Evolutionary conservation across 208 protist species (phyloP), one percentile per base, ranked within the genome.

Genomic region (Wallacemonas sp.): DNA sequence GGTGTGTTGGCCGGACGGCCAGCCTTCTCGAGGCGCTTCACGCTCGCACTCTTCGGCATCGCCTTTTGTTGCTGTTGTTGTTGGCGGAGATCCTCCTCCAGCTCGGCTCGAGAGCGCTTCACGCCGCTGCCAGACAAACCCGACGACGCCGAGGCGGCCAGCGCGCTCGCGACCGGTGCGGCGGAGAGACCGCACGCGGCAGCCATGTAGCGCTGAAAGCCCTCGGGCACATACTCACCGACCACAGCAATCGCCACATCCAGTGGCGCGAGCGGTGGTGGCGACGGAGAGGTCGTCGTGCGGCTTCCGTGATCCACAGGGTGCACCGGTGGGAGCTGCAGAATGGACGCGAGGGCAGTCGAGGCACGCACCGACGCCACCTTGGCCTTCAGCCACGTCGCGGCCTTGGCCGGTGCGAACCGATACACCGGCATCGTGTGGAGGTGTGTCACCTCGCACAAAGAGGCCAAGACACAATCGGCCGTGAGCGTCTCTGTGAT

Each of bases 211-310:
- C n/a, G 28, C 22, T 69, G 67, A n/a, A 89, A 55, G 1, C 70
- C 52, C 12, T 79, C 70, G 4, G 82, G 77, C 18, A 89, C 61
- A 66, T 94, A 94, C 72, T 94, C 87, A 18, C 74, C 63, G 8
- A 94, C 82, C 26, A 91, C 70, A 0, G 70, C 18, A 44, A 84
- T 22, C 20, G 84, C 80, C 20, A 91, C 82, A 20, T 68, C 70
- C 22, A 44, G 29, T 11, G 41, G 11, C 26, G 48, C 26, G 1
- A 46, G 3, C 33, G 41, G 22, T 28, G 57, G n/a, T 39, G 14
- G 67, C 16, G 20, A n/a, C n/a, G n/a, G n/a, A n/a, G n/a, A n/a
- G n/a, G n/a, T n/a, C n/a, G n/a, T n/a, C n/a, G n/a, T n/a, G n/a
- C n/a, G n/a, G n/a, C n/a, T n/a, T n/a, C n/a, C n/a, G n/a, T n/a